phyloP scores from a whole-genome alignment of 768 basidiomycete genomes.

The Mycena latifolia region DNA sequence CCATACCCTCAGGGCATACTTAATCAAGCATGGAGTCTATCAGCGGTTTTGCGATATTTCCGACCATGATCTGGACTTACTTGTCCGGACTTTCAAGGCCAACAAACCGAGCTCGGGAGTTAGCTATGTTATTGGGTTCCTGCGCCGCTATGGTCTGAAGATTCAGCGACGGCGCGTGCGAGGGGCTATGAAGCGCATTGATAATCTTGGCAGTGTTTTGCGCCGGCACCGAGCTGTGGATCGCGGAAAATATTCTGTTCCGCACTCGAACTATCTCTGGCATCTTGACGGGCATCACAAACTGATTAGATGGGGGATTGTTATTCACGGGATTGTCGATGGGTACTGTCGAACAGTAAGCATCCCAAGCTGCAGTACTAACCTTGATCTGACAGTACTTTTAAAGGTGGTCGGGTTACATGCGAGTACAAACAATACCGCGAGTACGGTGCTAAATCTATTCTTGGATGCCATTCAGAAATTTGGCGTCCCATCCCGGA shows the following conservation, averaged over 20 bases:
- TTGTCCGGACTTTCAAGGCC: constrained; percentile 15
- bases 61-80: no score
- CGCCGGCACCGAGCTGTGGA: no score
- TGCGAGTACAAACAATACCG: background rate
- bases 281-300: no score
- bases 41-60: no score
- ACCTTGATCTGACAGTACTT: background rate
- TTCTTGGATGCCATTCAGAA: background rate
- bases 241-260: no score
- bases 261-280: no score
- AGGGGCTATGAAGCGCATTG: constrained; percentile 20
- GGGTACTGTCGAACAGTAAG: background rate
- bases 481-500: no score
- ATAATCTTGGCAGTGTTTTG: constrained; percentile 9
- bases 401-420: background rate
- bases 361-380: background rate
- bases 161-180: constrained; percentile 32
- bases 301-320: no score
- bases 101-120: constrained; percentile 34
- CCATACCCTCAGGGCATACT: no score
- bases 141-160: no score
- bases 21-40: no score
- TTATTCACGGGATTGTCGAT: background rate
- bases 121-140: constrained; percentile 35
- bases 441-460: background rate